Evolutionary conservation across 2,329 filamentous ascomycete species (phyloP), one percentile per base, ranked within the genome.

Genomic region (Bipolaris zeicola): DNA sequence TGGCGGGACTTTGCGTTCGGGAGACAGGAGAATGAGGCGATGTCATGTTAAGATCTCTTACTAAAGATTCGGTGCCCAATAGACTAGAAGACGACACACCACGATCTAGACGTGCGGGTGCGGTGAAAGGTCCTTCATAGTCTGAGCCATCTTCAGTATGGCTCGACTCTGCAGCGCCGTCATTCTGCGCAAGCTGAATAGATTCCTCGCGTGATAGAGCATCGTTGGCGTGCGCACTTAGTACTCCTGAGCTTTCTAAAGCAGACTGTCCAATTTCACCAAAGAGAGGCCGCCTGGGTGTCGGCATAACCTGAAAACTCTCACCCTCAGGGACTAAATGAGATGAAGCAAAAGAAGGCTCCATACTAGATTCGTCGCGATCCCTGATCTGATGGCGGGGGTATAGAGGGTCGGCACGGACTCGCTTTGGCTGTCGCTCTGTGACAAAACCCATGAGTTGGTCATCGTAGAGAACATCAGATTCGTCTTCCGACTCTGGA

Each of bases 211-310:
- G 47, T 3, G 65, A 72, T 10, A 76, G 57, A 14, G 73, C 75
- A 28, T 64, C 62, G 20, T 71, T 69, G 14, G 66, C 68, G 36
- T 70, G 67, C 14, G 60, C 62, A 33, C 62, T 65, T 5, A 85
- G 70, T 18, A 80, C 72, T 11, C 79, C 80, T 14, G 85, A 85
- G 66, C 80, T 85, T 47, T 78, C 75, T 13, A 87, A 66, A 10
- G 81, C 81, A 18, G 84, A 85, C 26, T 79, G 74, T 10, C 81
- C 82, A 60, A 88, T 84, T 68, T 88, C 86, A 11, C 86, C 86
- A 66, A 88, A 88, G 5, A 88, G 76, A 57, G 75, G 59, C 16
- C 61, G 62, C 10, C 55, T 60, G 26, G 65, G 53, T 28, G 59
- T 63, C 10, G 64, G 66, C 63, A 71, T 66, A 14, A 67, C 38